A percentile compares a stretch with the other conserved stretches of the same genome.
Evolutionary conservation across 2,329 filamentous ascomycete genomes (phyloP).

Genomic region (Sarocladiaceae sp.): DNA sequence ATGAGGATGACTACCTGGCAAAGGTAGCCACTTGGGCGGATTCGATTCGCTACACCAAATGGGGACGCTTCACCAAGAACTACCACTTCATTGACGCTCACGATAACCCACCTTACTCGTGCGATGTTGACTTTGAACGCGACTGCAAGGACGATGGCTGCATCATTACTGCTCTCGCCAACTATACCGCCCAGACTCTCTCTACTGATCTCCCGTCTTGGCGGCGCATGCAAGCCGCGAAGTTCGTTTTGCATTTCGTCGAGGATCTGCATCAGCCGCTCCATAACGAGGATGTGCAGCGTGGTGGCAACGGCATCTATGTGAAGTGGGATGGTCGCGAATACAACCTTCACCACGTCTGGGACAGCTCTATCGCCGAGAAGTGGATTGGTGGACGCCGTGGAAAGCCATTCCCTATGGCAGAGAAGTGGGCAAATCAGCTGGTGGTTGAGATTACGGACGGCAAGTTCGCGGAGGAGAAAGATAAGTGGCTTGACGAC

Average conservation of each 20-base stretch:
- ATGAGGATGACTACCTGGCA: constrained; percentile 55
- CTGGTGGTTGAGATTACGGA: constrained; percentile 50
- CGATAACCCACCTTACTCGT: constrained; percentile 54
- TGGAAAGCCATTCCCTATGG: constrained; percentile 45
- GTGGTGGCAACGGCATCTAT: constrained; percentile 65
- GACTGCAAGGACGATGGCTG: constrained; percentile 62
- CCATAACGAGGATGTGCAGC: constrained; percentile 58
- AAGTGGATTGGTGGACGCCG: constrained; percentile 54
- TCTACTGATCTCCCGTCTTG: constrained; percentile 39
- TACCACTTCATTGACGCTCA: constrained; percentile 70
- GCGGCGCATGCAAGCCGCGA: constrained; percentile 55
- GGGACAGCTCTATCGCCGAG: constrained; percentile 68
- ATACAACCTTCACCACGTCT: constrained; percentile 68
- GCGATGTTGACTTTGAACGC: constrained; percentile 53
- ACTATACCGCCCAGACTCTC: constrained; percentile 54
- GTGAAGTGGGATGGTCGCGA: constrained; percentile 55
- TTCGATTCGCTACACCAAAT: constrained; percentile 59
- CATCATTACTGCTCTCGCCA: constrained; percentile 55
- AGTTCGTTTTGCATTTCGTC: constrained; percentile 65
- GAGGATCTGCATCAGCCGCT: constrained; percentile 68
- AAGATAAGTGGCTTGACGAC: constrained; percentile 52
- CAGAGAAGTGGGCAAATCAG: constrained; percentile 51
- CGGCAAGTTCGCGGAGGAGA: constrained; percentile 50
- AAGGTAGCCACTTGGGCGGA: constrained; percentile 65
- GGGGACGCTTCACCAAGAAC: constrained; percentile 55